Conservation (phyloP, 2,329 filamentous ascomycete species). For the Rhynchosporium agropyri region DNA sequence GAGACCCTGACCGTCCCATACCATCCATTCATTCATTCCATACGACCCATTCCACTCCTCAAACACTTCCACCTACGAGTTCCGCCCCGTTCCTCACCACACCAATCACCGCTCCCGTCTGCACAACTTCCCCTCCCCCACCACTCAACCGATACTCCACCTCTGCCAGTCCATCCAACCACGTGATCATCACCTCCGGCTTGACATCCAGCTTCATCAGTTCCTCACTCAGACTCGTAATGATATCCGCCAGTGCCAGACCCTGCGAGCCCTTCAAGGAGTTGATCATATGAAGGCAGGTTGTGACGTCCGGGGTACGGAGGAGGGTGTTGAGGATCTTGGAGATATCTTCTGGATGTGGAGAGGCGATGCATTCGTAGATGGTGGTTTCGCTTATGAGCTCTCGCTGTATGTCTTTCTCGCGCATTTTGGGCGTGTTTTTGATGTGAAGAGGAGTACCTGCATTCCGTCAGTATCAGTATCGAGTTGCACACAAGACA, state of each 20-base stretch:
- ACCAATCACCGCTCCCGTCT: constrained; percentile 91
- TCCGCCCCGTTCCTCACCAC: constrained; percentile 87
- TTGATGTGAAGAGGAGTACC: constrained; percentile 68
- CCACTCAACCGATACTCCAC: constrained; percentile 90
- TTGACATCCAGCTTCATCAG: constrained; percentile 81
- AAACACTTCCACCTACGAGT: constrained; percentile 45
- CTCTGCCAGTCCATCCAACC: constrained; percentile 88
- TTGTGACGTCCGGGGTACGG: constrained; percentile 82
- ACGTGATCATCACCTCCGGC: constrained; percentile 83
- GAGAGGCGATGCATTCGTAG: constrained; percentile 96
- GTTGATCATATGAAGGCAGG: constrained; percentile 85
- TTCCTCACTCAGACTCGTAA: constrained; percentile 84
- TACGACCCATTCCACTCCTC: constrained; percentile 45
- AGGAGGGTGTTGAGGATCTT: constrained; percentile 84
- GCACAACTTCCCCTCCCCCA: constrained; percentile 82
- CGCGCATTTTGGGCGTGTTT: constrained; percentile 59
- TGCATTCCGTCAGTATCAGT: constrained; percentile 40
- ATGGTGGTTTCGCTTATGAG: constrained; percentile 90
- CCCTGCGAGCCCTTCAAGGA: constrained; percentile 84
- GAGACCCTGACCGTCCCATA: constrained; percentile 45
- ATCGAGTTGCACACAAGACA: too few relatives aligned
- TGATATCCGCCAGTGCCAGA: constrained; percentile 88
- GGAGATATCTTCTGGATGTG: constrained; percentile 84
- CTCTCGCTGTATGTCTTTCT: constrained; percentile 73
- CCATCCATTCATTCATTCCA: constrained; percentile 24